These are phyloP conservation scores for Fusarium phyllophilum DNA, from an alignment of 2,329 filamentous ascomycete genomes.

Conservation along the genomic window DNA sequence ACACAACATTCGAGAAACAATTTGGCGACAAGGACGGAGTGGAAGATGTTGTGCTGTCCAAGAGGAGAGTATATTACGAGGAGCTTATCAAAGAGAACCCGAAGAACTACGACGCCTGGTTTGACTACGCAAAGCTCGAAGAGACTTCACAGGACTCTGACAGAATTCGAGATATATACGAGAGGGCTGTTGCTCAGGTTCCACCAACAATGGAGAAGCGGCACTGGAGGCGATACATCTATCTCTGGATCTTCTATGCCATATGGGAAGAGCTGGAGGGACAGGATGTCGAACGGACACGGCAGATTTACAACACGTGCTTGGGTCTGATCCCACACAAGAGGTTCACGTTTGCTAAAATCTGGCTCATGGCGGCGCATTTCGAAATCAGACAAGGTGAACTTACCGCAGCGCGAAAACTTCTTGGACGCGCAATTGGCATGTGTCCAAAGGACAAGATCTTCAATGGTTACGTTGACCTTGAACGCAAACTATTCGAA, in stretches of 20 bases:
- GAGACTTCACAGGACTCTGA: conserved; percentile 85
- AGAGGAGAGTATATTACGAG: conserved; percentile 92
- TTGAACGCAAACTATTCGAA: conserved; percentile 94
- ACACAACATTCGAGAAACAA: conserved; percentile 98
- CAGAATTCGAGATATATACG: conserved; percentile 90
- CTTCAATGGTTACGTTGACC: conserved; percentile 91
- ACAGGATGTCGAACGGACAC: conserved; percentile 79
- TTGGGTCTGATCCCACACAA: conserved; percentile 91
- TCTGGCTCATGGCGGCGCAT: conserved; percentile 93
- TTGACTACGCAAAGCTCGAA: conserved; percentile 92
- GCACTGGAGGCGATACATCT: conserved; percentile 97
- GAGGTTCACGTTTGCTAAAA: conserved; percentile 95
- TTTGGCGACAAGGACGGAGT: conserved; percentile 94
- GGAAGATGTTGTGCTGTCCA: conserved; percentile 94
- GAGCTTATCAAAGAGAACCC: conserved; percentile 93
- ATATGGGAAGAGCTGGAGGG: conserved; percentile 92
- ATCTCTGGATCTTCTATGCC: conserved; percentile 97
- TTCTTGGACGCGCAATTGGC: conserved; percentile 88
- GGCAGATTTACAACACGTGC: conserved; percentile 91
- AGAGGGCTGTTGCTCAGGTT: conserved; percentile 93
- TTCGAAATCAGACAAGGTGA: conserved; percentile 92
- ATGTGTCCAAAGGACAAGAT: conserved; percentile 96
- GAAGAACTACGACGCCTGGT: conserved; percentile 97
- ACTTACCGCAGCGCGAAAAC: conserved; percentile 83
- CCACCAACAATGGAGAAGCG: conserved; percentile 96